Percentiles rank a stretch among this genome's conserved stretches.
Evolutionary conservation across 345 rosid species (phyloP).

Genomic region (Dimocarpus longan): DNA sequence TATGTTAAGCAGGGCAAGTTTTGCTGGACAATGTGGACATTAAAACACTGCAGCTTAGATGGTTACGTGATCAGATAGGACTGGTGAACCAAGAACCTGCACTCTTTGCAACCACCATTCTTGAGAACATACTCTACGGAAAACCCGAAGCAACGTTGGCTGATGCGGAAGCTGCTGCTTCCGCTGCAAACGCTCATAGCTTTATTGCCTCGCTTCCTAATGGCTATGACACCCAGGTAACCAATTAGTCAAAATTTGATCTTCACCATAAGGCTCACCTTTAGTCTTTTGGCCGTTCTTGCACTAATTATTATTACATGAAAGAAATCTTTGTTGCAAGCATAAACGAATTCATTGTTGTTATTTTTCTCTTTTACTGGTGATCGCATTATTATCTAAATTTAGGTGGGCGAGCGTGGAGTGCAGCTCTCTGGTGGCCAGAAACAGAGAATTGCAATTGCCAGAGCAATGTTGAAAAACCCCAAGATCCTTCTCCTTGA

Average conservation of each 20-base stretch:
- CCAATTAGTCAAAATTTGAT: neutral
- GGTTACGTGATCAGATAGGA: slow-evolving; percentile 92
- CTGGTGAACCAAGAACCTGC: slow-evolving; percentile 99
- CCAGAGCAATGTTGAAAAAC: slow-evolving; percentile 96
- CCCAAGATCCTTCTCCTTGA: slow-evolving; percentile 95
- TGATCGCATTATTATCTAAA: slow-evolving; percentile 1
- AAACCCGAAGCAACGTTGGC: slow-evolving; percentile 87
- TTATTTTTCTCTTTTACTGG: no score
- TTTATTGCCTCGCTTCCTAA: slow-evolving; percentile 91
- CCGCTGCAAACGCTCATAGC: slow-evolving; percentile 94
- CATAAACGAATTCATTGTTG: no score
- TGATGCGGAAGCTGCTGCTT: slow-evolving; percentile 93
- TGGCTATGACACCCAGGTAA: slow-evolving; percentile 94
- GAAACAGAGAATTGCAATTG: slow-evolving; percentile 96
- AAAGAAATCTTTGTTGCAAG: no score
- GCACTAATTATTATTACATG: no score
- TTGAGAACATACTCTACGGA: slow-evolving; percentile 90
- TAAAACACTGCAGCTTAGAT: slow-evolving; percentile 82
- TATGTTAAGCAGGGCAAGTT: slow-evolving; percentile 71
- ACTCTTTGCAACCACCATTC: slow-evolving; percentile 90
- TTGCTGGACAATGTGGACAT: slow-evolving; percentile 88
- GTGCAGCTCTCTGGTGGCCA: slow-evolving; percentile 98
- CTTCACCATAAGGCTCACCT: neutral
- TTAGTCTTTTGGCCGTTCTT: neutral
- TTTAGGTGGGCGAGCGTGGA: slow-evolving; percentile 96